Evolutionary conservation across 225 moss, liverwort and hornwort species (phyloP).

Genomic region (Ulota crispa): DNA sequence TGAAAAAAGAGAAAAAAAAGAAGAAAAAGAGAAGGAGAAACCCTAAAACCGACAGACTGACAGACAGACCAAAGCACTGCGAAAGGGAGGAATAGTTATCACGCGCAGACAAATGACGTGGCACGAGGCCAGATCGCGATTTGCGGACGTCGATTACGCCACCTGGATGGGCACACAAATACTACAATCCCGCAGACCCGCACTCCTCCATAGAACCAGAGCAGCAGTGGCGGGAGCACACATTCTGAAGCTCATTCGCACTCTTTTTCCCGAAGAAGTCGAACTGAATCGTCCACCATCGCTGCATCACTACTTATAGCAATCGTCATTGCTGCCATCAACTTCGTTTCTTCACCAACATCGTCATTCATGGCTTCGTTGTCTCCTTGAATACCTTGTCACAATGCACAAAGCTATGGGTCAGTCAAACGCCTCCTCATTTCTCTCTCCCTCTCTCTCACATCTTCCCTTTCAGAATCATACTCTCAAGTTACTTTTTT

Average conservation of each 20-base stretch:
- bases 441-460: neutral
- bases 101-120: neutral
- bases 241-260: neutral
- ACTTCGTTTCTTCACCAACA: neutral
- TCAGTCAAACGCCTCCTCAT: constrained; percentile 12
- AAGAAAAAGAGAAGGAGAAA: no score
- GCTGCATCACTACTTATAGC: neutral
- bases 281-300: neutral
- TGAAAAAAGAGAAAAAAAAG: no score
- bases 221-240: neutral
- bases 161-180: neutral
- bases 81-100: neutral
- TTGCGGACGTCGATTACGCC: constrained; percentile 3
- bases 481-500: neutral
- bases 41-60: neutral
- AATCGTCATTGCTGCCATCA: neutral
- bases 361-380: constrained; percentile 14
- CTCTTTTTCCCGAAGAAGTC: neutral
- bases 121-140: neutral
- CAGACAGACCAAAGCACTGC: neutral
- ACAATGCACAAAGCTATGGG: constrained; percentile 46
- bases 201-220: neutral
- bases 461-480: neutral
- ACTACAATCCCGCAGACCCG: no score
- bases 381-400: constrained; percentile 5